These are phyloP conservation scores for Aristolochia contorta DNA, from an alignment of 164 flowering plant species.

Conservation along the genomic window DNA sequence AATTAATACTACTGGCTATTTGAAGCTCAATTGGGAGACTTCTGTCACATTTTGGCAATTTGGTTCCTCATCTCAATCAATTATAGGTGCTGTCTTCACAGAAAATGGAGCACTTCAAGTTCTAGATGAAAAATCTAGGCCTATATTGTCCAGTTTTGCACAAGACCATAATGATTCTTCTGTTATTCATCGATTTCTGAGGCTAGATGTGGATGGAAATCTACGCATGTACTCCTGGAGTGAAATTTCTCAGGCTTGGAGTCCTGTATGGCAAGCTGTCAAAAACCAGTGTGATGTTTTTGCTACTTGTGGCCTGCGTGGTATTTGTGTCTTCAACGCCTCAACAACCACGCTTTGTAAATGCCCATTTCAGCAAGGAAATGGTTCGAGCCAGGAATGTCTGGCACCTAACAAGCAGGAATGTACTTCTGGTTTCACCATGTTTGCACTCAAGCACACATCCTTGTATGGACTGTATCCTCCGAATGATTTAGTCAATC, in stretches of 20 bases:
- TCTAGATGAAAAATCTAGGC: conserved; percentile 19
- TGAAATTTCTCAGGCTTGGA: conserved; percentile 34
- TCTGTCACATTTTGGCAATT: conserved; percentile 46
- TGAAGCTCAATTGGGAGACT: conserved; percentile 54
- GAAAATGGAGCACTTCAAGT: conserved; percentile 46
- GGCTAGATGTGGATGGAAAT: conserved; percentile 71
- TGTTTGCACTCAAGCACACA: conserved; percentile 33
- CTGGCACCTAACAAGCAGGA: conserved; percentile 28
- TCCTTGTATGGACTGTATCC: conserved; percentile 57
- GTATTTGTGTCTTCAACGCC: conserved; percentile 32
- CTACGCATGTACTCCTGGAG: conserved; percentile 63
- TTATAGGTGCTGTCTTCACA: conserved; percentile 26
- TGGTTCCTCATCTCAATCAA: conserved; percentile 15
- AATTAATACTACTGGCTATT: conserved; percentile 32
- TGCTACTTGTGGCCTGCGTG: conserved; percentile 49
- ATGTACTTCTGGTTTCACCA: conserved; percentile 30
- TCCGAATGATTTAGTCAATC: conserved; percentile 31
- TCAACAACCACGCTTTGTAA: conserved; percentile 34
- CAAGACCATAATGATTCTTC: conserved; percentile 47
- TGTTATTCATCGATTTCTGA: conserved; percentile 41
- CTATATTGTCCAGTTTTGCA: conserved; percentile 51
- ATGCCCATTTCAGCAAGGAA: conserved; percentile 30
- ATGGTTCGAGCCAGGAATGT: conserved; percentile 29
- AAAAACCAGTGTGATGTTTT: conserved; percentile 64
- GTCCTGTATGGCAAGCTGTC: conserved; percentile 66